These are phyloP conservation scores for Mortierella hygrophila DNA, from an alignment of 192 early-diverging fungal genomes.

Conservation along the genomic window DNA sequence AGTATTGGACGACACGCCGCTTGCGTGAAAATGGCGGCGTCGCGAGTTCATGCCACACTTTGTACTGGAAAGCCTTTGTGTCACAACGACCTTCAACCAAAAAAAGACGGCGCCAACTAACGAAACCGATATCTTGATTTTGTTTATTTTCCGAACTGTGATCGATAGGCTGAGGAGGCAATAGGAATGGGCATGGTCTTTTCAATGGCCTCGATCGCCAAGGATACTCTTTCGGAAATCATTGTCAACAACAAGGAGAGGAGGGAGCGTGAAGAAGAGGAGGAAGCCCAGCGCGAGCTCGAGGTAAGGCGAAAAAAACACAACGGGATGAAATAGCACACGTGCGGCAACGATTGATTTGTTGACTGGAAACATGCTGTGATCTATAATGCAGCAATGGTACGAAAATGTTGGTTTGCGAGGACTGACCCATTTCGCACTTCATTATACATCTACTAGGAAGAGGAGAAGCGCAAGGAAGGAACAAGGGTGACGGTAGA, in stretches of 20 bases:
- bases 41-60: neutral
- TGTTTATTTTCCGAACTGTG: neutral
- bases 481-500: slow-evolving; percentile 89
- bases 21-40: neutral
- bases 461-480: slow-evolving; percentile 78
- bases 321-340: neutral
- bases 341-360: neutral
- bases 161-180: slow-evolving; percentile 71
- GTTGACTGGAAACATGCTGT: no score
- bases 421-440: neutral
- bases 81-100: neutral
- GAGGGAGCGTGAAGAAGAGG: slow-evolving; percentile 61
- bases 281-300: slow-evolving; percentile 70
- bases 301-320: slow-evolving; percentile 52
- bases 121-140: neutral
- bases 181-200: slow-evolving; percentile 96
- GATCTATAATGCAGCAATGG: no score
- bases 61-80: neutral
- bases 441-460: slow-evolving; percentile 49
- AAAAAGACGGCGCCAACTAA: neutral
- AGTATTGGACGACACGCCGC: neutral
- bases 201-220: slow-evolving; percentile 79
- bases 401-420: no score
- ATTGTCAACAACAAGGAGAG: slow-evolving; percentile 68
- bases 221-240: slow-evolving; percentile 77